Percentiles rank a stretch among this genome's conserved stretches.
These are phyloP conservation scores for Cyamopsis tetragonoloba DNA, from an alignment of 306 rosid genomes.

Conservation along the genomic window DNA sequence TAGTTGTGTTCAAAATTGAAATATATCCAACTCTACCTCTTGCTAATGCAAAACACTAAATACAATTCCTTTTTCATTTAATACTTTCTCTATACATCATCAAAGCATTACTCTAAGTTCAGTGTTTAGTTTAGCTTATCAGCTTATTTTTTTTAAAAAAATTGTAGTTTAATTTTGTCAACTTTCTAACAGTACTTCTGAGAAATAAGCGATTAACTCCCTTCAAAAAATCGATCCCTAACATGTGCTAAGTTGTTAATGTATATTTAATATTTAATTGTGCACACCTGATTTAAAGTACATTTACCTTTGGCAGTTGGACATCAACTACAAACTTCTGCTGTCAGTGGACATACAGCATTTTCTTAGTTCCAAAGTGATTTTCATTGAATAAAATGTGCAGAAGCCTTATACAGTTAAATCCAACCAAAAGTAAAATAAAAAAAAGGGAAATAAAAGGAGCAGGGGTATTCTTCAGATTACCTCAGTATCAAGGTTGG, in stretches of 20 bases:
- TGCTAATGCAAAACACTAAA: too few species aligned
- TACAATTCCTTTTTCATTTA: too few species aligned
- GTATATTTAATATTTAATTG: conserved; percentile 7
- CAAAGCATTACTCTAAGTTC: too few species aligned
- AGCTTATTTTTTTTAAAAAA: too few species aligned
- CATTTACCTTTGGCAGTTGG: not conserved
- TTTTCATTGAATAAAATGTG: not conserved
- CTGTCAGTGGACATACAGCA: not conserved
- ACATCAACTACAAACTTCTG: not conserved
- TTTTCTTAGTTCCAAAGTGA: not conserved
- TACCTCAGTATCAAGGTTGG: conserved; percentile 92
- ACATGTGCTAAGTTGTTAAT: not conserved
- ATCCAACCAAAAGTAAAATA: not conserved
- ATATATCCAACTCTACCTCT: too few species aligned
- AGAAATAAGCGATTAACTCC: too few species aligned
- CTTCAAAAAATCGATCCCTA: too few species aligned
- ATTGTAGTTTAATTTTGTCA: too few species aligned
- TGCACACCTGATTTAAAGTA: not conserved
- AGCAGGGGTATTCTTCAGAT: not conserved
- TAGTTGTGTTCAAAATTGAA: too few species aligned
- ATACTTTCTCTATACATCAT: too few species aligned
- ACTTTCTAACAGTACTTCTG: too few species aligned
- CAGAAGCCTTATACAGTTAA: not conserved
- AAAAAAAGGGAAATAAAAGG: conserved; percentile 2
- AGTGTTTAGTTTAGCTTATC: too few species aligned